phyloP scores from a whole-genome alignment of 768 basidiomycete species.

The Tricholoma sp. region DNA sequence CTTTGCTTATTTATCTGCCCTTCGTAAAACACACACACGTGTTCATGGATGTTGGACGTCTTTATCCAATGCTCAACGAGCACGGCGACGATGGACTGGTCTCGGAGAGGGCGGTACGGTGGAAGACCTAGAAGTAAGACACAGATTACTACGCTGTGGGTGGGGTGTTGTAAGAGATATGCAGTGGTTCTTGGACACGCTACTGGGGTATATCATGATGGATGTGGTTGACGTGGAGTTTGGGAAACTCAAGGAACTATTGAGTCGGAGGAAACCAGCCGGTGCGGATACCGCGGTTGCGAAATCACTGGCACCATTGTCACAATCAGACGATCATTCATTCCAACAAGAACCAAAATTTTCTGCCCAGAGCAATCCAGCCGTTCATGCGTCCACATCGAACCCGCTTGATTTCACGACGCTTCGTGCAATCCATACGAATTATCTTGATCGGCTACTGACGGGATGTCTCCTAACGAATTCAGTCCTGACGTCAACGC shows the following conservation, averaged over 20 bases:
- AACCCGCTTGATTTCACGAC: conserved; percentile 78
- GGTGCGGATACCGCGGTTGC: background rate
- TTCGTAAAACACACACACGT: conserved; percentile 79
- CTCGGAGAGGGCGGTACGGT: conserved; percentile 79
- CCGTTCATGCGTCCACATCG: conserved; percentile 24
- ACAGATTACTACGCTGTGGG: conserved; percentile 64
- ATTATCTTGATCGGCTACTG: conserved; percentile 72
- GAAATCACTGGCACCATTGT: background rate
- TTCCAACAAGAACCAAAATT: background rate
- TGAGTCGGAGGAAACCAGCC: conserved; percentile 30
- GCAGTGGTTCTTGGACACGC: conserved; percentile 86
- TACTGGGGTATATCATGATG: conserved; percentile 83
- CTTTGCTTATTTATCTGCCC: conserved; percentile 77
- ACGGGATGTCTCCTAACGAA: conserved; percentile 79
- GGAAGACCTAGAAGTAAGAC: conserved; percentile 62
- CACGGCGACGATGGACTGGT: conserved; percentile 80
- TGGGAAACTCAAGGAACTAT: conserved; percentile 56
- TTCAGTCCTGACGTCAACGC: conserved; percentile 48
- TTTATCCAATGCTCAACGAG: conserved; percentile 81
- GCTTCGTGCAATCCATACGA: conserved; percentile 74
- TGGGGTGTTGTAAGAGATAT: conserved; percentile 88
- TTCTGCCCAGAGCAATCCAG: conserved; percentile 11
- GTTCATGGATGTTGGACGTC: conserved; percentile 82
- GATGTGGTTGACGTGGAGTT: conserved; percentile 89
- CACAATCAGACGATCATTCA: background rate